These are phyloP conservation scores for Ceratobasidium sp. DNA, from an alignment of 1,284 basidiomycete species.

Conservation along the genomic window DNA sequence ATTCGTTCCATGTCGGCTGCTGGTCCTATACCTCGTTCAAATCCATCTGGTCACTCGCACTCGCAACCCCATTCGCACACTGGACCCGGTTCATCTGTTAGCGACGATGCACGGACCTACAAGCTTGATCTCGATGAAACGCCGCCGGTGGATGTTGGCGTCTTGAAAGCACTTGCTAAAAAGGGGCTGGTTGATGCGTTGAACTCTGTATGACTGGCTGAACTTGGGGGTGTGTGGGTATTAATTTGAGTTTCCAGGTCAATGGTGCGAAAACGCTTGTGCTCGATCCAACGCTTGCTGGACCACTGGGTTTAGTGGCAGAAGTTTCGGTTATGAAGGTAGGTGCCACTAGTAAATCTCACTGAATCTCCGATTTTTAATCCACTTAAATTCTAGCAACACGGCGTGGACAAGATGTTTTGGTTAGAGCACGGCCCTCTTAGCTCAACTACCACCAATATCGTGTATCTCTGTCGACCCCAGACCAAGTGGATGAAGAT, in stretches of 20 bases:
- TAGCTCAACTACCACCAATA: slow-evolving; percentile 85
- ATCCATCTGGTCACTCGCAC: slow-evolving; percentile 21
- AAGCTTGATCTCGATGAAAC: slow-evolving; percentile 46
- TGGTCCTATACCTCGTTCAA: slow-evolving; percentile 19
- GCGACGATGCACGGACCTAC: slow-evolving; percentile 45
- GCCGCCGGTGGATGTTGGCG: slow-evolving; percentile 70
- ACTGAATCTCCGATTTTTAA: background rate
- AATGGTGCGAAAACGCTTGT: slow-evolving; percentile 97
- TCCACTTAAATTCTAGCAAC: slow-evolving; percentile 71
- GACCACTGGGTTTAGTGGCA: slow-evolving; percentile 92
- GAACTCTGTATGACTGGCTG: slow-evolving; percentile 73
- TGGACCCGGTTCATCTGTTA: slow-evolving; percentile 45
- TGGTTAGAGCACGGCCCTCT: slow-evolving; percentile 95
- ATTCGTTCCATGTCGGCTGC: slow-evolving; percentile 31
- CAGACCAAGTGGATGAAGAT: slow-evolving; percentile 87
- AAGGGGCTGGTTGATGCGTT: slow-evolving; percentile 83
- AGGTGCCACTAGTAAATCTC: slow-evolving; percentile 44
- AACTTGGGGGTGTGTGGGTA: slow-evolving; percentile 40
- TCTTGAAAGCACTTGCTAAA: slow-evolving; percentile 81
- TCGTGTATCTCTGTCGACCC: slow-evolving; percentile 95
- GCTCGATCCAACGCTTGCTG: slow-evolving; percentile 88
- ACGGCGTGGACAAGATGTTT: slow-evolving; percentile 99
- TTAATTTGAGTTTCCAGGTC: slow-evolving; percentile 67
- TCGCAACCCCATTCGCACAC: slow-evolving; percentile 34
- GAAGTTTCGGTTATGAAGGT: slow-evolving; percentile 95